Base-by-base conservation (phyloP, 768 basidiomycete species). In the Mycena leptocephala region DNA sequence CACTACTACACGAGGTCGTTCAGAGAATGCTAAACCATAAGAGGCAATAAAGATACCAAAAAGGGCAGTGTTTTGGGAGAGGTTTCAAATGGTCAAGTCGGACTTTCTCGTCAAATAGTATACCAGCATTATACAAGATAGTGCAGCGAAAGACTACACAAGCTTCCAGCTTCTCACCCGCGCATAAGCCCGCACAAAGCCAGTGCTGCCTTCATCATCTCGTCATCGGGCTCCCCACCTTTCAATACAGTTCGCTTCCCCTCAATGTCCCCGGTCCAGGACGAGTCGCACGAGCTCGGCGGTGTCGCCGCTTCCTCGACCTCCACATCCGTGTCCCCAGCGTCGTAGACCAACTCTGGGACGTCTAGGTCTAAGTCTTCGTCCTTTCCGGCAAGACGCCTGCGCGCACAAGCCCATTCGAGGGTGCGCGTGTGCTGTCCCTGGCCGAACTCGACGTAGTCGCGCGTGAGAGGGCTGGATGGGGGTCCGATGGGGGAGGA, bases 351-450 rank as follows among this genome's bases (percentile, higher is more conserved):
- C 53, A 78, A 71, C 61, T 71, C 77, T 77, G 73, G 80, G 55
- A 78, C 46, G 64, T 28, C 73, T 30, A 30, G 63, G 16, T 22
- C 53, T n/a, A n/a, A n/a, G 32, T 62, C 46, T 77, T 73, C 84
- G 55, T 87, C 85, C 76, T 87, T 91, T 37, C 88, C 90, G 4
- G 87, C 87, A 18, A 90, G 74, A 53, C 91, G 82, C 14, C 90
- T 90, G 32, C 91, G 91, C 2, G 93, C 93, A 83, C 94, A 95
- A 0, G 94, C 94, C 93, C 93, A 95, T 79, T 95, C 94, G 69
- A 95, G 85, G 22, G 93, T 93, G 41, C 87, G 88, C 28, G 88
- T 87, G 28, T 84, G 84, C 76, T 88, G 88, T 30, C 86, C 85
- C 53, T 87, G 86, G 28, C 87, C 88, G 65, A 89, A 88, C 32